Evolutionary conservation across 129 eudicot genomes (phyloP).

Genomic region (Helianthus tuberosus): DNA sequence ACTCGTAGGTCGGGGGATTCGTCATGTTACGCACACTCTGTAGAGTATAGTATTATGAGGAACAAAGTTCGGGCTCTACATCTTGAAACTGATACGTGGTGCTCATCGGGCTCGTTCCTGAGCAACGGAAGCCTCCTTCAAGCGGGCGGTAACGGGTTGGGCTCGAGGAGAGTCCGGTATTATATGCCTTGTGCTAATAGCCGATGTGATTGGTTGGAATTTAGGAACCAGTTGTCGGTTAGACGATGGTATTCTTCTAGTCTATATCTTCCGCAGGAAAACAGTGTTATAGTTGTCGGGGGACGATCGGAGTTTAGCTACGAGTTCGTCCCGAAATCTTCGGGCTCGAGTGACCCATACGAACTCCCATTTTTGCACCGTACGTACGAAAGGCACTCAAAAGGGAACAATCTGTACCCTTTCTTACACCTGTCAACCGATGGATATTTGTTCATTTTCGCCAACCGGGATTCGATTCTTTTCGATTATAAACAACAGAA

Average conservation of each 20-base stretch:
- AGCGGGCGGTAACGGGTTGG: slow-evolving; percentile 57
- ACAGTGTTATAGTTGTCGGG: slow-evolving; percentile 61
- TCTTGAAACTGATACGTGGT: slow-evolving; percentile 57
- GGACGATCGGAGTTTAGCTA: slow-evolving; percentile 50
- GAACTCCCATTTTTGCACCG: slow-evolving; percentile 54
- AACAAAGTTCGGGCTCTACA: slow-evolving; percentile 55
- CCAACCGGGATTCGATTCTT: slow-evolving; percentile 72
- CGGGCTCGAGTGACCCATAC: slow-evolving; percentile 14
- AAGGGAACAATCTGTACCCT: slow-evolving; percentile 70
- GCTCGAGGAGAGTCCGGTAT: slow-evolving; percentile 41
- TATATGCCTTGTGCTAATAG: slow-evolving; percentile 48
- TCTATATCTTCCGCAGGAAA: slow-evolving; percentile 44
- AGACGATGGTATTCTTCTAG: slow-evolving; percentile 68
- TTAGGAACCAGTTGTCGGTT: slow-evolving; percentile 20
- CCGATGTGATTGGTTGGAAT: slow-evolving; percentile 64
- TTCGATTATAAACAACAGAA: slow-evolving; percentile 41
- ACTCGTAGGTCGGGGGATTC: slow-evolving; percentile 22
- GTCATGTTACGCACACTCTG: slow-evolving; percentile 65
- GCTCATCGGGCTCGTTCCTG: slow-evolving; percentile 75
- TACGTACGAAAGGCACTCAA: slow-evolving; percentile 45
- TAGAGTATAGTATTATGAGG: slow-evolving; percentile 50
- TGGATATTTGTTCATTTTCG: slow-evolving; percentile 68
- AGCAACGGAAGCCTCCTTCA: slow-evolving; percentile 58
- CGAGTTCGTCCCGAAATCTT: slow-evolving; percentile 56
- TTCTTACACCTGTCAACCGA: slow-evolving; percentile 57